These are phyloP conservation scores for Mrakia gelida DNA, from an alignment of 768 basidiomycete species.

Conservation along the genomic window DNA sequence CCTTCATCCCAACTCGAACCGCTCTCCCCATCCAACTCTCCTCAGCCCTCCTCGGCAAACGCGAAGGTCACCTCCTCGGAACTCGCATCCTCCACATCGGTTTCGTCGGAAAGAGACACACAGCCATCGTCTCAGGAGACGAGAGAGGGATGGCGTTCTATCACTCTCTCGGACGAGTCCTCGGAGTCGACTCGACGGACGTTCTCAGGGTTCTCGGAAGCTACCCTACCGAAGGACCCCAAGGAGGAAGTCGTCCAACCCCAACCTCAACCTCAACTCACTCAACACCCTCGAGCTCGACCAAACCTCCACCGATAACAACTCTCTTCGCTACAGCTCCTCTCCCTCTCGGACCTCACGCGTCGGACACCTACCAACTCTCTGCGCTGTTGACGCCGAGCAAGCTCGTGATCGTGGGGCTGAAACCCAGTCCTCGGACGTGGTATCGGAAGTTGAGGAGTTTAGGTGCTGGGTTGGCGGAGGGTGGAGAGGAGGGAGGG, in stretches of 20 bases:
- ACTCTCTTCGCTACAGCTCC: constrained; percentile 74
- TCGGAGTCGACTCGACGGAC: constrained; percentile 92
- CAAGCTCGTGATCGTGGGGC: constrained; percentile 86
- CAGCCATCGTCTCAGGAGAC: constrained; percentile 85
- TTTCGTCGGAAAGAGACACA: constrained; percentile 87
- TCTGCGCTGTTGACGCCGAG: constrained; percentile 81
- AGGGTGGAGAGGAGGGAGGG: constrained; percentile 33
- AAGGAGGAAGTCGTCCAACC: constrained; percentile 47
- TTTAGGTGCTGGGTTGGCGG: constrained; percentile 16
- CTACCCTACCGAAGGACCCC: constrained; percentile 58
- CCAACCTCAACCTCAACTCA: neutral
- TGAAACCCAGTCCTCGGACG: constrained; percentile 86
- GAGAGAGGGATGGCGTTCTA: constrained; percentile 89
- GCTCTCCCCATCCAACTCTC: constrained; percentile 65
- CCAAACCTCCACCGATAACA: constrained; percentile 43
- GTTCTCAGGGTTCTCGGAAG: constrained; percentile 88
- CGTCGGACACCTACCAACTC: constrained; percentile 72
- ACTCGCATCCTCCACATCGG: constrained; percentile 70
- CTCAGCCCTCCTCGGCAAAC: constrained; percentile 67
- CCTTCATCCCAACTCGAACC: constrained; percentile 55
- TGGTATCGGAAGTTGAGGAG: constrained; percentile 55
- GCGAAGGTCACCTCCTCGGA: constrained; percentile 78
- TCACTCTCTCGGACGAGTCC: constrained; percentile 85
- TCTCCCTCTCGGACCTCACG: constrained; percentile 54
- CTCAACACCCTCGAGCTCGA: neutral